These are phyloP conservation scores for Sporisorium scitamineum DNA, from an alignment of 1,284 basidiomycete genomes.

Conservation along the genomic window DNA sequence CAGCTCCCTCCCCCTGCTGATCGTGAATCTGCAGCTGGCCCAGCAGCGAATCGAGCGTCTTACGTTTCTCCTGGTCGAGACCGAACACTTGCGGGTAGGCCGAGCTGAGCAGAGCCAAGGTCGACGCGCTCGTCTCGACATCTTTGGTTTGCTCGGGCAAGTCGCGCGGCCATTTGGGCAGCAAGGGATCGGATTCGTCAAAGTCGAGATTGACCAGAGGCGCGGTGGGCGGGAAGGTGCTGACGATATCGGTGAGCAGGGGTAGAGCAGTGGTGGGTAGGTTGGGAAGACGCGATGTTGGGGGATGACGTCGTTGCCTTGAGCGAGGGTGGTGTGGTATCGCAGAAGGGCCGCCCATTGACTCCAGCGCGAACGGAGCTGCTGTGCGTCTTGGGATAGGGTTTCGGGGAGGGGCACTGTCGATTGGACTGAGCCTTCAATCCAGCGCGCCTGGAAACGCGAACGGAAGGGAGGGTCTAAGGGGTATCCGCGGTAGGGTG, in stretches of 20 bases:
- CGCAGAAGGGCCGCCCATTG: slow-evolving; percentile 59
- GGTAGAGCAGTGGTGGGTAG: slow-evolving; percentile 63
- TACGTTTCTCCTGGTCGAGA: slow-evolving; percentile 54
- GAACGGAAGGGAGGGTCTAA: slow-evolving; percentile 71
- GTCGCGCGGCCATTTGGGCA: slow-evolving; percentile 41
- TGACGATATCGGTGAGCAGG: slow-evolving; percentile 57
- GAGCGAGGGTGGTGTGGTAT: slow-evolving; percentile 56
- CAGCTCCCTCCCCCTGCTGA: slow-evolving; percentile 51
- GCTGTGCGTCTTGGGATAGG: slow-evolving; percentile 28
- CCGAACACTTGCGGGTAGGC: slow-evolving; percentile 63
- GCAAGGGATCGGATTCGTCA: slow-evolving; percentile 33
- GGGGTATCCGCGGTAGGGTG: slow-evolving; percentile 69
- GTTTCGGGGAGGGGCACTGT: slow-evolving; percentile 36
- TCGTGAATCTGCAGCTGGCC: slow-evolving; percentile 55
- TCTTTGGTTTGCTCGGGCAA: slow-evolving; percentile 20
- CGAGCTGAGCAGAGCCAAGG: slow-evolving; percentile 56
- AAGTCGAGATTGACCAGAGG: slow-evolving; percentile 32
- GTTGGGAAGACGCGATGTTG: slow-evolving; percentile 62
- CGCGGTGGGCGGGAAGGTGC: slow-evolving; percentile 55
- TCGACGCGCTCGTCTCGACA: slow-evolving; percentile 49
- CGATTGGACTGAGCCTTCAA: slow-evolving; percentile 61
- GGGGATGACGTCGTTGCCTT: slow-evolving; percentile 61
- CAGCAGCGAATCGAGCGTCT: slow-evolving; percentile 60
- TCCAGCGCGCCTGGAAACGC: slow-evolving; percentile 69
- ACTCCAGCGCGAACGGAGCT: slow-evolving; percentile 55